A percentile compares a stretch with the other conserved stretches of the same genome.
These are phyloP conservation scores for Phytophthora colocasiae DNA, from an alignment of 352 stramenopile genomes.

Conservation along the genomic window DNA sequence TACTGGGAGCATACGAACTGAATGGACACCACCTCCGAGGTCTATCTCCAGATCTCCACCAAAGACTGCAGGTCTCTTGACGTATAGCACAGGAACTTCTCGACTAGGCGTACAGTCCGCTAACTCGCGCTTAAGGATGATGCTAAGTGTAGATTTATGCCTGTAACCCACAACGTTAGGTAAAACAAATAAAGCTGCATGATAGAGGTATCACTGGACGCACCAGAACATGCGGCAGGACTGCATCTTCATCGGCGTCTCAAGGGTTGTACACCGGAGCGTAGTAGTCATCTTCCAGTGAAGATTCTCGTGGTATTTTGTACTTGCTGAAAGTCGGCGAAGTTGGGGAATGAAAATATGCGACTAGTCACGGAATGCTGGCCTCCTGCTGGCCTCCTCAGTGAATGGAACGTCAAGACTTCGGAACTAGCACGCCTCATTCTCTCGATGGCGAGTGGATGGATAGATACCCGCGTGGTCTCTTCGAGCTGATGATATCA, in stretches of 20 bases:
- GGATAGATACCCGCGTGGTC: conserved; percentile 5
- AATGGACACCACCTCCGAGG: conserved; percentile 24
- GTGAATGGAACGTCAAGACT: conserved; percentile 10
- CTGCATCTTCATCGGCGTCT: conserved; percentile 45
- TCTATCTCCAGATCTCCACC: conserved; percentile 41
- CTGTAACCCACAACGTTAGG: conserved; percentile 11
- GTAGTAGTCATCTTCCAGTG: conserved; percentile 24
- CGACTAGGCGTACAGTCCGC: conserved; percentile 30
- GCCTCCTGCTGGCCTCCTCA: conserved; percentile 22
- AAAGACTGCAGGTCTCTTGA: conserved; percentile 23
- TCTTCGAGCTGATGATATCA: conserved; percentile 9
- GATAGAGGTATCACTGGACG: background rate
- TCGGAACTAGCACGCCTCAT: conserved; percentile 10
- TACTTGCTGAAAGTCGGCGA: conserved; percentile 14
- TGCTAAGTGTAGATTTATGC: conserved; percentile 38
- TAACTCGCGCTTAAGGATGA: conserved; percentile 36
- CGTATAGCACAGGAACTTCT: conserved; percentile 34
- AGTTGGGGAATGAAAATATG: conserved; percentile 30
- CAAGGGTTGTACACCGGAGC: conserved; percentile 34
- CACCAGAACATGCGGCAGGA: conserved; percentile 40
- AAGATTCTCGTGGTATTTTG: conserved; percentile 1
- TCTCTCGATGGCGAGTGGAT: conserved; percentile 26
- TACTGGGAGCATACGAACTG: conserved; percentile 40
- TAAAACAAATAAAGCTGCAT: background rate
- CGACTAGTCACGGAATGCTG: conserved; percentile 28